These are phyloP conservation scores for Diaporthe eres DNA, from an alignment of 2,329 filamentous ascomycete genomes.

Conservation along the genomic window DNA sequence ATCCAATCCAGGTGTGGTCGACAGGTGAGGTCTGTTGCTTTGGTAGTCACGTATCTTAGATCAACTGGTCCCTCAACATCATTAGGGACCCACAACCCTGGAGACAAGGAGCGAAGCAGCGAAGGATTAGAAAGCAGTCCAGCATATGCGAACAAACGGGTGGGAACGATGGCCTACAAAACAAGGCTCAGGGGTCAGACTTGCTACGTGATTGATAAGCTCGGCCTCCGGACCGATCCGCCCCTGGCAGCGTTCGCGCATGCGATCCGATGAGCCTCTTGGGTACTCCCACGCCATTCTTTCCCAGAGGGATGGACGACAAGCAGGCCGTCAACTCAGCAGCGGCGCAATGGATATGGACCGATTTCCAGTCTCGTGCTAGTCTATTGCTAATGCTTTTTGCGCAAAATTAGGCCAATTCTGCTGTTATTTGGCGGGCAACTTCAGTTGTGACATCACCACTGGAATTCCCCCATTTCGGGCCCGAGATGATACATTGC, in stretches of 20 bases:
- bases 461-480: conserved; percentile 26
- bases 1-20: neutral
- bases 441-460: conserved; percentile 29
- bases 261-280: neutral
- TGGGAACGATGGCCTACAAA: neutral
- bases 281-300: no score
- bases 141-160: neutral
- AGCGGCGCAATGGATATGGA: neutral
- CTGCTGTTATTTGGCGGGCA: neutral
- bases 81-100: no score
- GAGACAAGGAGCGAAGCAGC: neutral
- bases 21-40: neutral
- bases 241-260: neutral
- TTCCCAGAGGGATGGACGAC: neutral
- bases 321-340: neutral
- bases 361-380: neutral
- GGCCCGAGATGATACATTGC: conserved; percentile 11
- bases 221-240: conserved; percentile 14
- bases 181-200: neutral
- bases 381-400: neutral
- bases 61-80: neutral
- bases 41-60: neutral
- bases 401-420: neutral
- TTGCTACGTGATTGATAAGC: conserved; percentile 23
- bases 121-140: neutral